These are phyloP conservation scores for Calonectria multiphialidica DNA, from an alignment of 2,329 filamentous ascomycete genomes.

Conservation along the genomic window DNA sequence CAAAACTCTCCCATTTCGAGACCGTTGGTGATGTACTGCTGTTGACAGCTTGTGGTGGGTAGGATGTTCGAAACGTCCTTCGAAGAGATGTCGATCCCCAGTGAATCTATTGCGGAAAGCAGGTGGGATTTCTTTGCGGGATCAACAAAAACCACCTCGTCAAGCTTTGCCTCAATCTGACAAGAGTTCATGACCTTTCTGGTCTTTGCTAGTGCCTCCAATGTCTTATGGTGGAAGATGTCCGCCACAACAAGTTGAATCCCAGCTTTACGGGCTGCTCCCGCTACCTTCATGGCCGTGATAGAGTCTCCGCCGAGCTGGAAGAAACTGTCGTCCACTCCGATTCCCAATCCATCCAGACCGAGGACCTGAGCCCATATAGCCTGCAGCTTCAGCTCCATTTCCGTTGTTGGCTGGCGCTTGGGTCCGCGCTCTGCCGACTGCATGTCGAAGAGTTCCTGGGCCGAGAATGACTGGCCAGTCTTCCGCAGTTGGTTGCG, in stretches of 20 bases:
- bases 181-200: too few species aligned
- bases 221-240: slow-evolving; percentile 16
- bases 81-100: slow-evolving; percentile 5
- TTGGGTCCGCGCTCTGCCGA: not conserved
- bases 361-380: slow-evolving; percentile 54
- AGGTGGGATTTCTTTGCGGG: slow-evolving; percentile 12
- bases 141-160: slow-evolving; percentile 20
- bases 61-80: slow-evolving; percentile 24
- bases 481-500: slow-evolving; percentile 23
- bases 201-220: not conserved
- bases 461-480: slow-evolving; percentile 15
- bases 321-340: slow-evolving; percentile 61
- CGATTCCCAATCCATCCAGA: slow-evolving; percentile 48
- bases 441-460: slow-evolving; percentile 54
- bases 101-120: slow-evolving; percentile 5
- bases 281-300: slow-evolving; percentile 41
- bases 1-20: slow-evolving; percentile 21
- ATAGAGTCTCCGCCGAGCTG: slow-evolving; percentile 64
- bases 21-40: slow-evolving; percentile 10
- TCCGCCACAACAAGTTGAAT: slow-evolving; percentile 19
- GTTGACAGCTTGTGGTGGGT: slow-evolving; percentile 31
- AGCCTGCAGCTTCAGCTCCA: slow-evolving; percentile 41
- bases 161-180: slow-evolving; percentile 52
- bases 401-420: slow-evolving; percentile 17
- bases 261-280: slow-evolving; percentile 22